Evolutionary conservation across 2,329 filamentous ascomycete species (phyloP), one percentile per base, ranked within the genome.

Genomic region (Aspergillus proliferans): DNA sequence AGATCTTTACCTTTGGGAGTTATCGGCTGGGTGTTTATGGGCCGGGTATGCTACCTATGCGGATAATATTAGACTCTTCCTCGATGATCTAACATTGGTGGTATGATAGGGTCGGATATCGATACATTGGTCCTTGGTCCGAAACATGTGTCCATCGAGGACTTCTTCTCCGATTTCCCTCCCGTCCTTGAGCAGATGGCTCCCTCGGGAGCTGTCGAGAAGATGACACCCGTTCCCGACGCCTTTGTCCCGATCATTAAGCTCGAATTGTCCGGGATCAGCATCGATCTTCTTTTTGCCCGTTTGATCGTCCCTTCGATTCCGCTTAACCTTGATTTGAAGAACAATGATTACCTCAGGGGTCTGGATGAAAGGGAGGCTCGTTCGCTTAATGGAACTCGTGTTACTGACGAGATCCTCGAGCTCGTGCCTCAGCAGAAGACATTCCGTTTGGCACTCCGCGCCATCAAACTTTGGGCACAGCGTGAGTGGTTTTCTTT

Each of bases 231-330:
- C 0, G 93, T 98, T 34, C 85, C 85, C 43, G 92, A 95, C 62
- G 89, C 92, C 3, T 95, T 88, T 63, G 92, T 97, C 6, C 93
- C 93, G 43, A 95, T 98, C 66, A 97, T 98, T 75, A 97, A 96
- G 68, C 88, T 97, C 62, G 88, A 95, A 66, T 88, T 94, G 58
- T 83, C 80, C 46, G 88, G 85, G 45, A 94, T 98, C 66, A 93
- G 88, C 67, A 94, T 98, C 65, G 93, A 98, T 78, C 73, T 98
- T 58, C 94, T 97, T 66, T 90, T 91, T 70, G 86, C 87, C 56
- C 80, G 87, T 48, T 81, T 94, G 57, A 75, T 85, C 52, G 74
- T 89, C 56, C 81, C 82, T 58, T 80, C 88, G 58, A 79, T 95
- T 55, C 84, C 87, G 22, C 78, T 83, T 45, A 79, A 86, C 51